phyloP scores from a whole-genome alignment of 805 yeast genomes.

The Saccharomycopsis amapae region DNA sequence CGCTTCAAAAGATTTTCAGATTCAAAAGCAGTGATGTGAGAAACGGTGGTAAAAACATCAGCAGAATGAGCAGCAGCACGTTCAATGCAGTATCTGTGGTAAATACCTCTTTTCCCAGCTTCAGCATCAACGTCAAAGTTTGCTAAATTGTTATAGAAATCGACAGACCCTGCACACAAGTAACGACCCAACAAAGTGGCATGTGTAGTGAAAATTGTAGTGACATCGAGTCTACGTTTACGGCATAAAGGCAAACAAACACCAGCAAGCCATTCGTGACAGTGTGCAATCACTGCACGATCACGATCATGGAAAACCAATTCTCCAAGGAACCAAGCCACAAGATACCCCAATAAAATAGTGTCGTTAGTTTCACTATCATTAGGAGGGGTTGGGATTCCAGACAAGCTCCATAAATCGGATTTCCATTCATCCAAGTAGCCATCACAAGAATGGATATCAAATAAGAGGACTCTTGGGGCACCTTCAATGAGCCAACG shows the following conservation, averaged over 20 bases:
- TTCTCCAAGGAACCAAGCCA: constrained; percentile 97
- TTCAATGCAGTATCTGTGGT: constrained; percentile 94
- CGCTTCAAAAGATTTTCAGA: constrained; percentile 87
- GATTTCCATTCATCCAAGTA: constrained; percentile 88
- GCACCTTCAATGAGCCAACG: constrained; percentile 98
- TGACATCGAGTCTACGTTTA: constrained; percentile 84
- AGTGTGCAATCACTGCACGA: constrained; percentile 88
- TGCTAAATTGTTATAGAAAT: constrained; percentile 86
- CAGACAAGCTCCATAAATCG: constrained; percentile 85
- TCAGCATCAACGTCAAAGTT: constrained; percentile 93
- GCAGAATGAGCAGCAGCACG: constrained; percentile 94
- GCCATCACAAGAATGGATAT: constrained; percentile 63
- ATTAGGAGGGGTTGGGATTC: constrained; percentile 87
- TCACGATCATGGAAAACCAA: constrained; percentile 75
- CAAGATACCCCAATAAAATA: constrained; percentile 82
- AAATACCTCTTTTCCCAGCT: constrained; percentile 96
- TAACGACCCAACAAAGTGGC: constrained; percentile 94
- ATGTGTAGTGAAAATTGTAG: constrained; percentile 95
- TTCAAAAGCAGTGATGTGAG: constrained; percentile 96
- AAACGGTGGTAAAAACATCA: constrained; percentile 95
- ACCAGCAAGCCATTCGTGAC: constrained; percentile 98
- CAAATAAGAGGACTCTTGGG: constrained; percentile 86
- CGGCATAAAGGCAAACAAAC: constrained; percentile 90
- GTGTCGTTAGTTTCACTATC: constrained; percentile 91
- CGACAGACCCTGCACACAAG: constrained; percentile 93